Conservation (phyloP, 305 asterid genomes). For the Fraxinus velutina region DNA sequence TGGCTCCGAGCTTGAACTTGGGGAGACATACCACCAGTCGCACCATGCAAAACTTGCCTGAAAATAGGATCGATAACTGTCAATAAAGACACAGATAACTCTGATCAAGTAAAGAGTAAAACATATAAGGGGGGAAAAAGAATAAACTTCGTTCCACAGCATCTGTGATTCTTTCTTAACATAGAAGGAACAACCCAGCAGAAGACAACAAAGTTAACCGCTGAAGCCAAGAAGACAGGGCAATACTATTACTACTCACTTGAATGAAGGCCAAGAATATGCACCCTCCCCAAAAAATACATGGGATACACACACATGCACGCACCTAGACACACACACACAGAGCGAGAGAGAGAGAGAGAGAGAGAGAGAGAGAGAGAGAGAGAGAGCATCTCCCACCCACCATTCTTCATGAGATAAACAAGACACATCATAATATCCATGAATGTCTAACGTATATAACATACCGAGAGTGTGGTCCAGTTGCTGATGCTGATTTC, state of each 20-base stretch:
- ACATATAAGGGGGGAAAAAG: no score
- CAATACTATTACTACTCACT: not conserved
- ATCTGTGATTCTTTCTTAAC: conserved; percentile 1
- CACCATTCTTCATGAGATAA: not conserved
- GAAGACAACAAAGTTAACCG: not conserved
- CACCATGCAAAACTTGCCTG: conserved; percentile 86
- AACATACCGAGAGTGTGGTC: conserved; percentile 82
- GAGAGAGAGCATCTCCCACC: not conserved
- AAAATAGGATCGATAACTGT: conserved; percentile 22
- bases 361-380: not conserved
- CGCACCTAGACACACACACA: not conserved
- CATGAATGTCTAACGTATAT: conserved; percentile 10
- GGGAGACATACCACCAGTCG: conserved; percentile 79
- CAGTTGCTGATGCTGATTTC: conserved; percentile 78
- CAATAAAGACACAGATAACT: conserved; percentile 1
- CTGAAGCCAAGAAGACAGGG: not conserved
- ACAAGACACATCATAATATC: conserved; percentile 1
- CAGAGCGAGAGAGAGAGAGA: not conserved
- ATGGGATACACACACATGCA: not conserved
- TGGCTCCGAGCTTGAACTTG: conserved; percentile 91
- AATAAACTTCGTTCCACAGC: not conserved
- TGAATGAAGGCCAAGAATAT: not conserved
- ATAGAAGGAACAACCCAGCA: not conserved
- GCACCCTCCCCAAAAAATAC: not conserved
- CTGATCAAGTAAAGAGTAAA: not conserved